Evolutionary conservation across 148 eudicot species (phyloP), one percentile per base, ranked within the genome.

Genomic region (Cornus kousa): DNA sequence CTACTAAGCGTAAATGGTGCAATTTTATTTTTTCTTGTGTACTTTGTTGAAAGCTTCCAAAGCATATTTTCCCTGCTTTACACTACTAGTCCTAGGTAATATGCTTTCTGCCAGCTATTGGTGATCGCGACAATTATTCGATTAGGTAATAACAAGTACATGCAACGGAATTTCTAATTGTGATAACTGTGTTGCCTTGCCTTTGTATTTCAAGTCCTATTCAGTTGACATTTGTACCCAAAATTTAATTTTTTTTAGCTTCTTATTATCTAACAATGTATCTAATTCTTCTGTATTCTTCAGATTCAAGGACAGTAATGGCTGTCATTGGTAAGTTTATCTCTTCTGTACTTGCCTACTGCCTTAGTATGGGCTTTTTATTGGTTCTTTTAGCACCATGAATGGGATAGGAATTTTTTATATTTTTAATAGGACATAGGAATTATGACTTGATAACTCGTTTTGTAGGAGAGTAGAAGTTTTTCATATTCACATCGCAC

Each of bases 221-320:
- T 7, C 24, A 62, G 9, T 19, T 19, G 8, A 62, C 66, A 17
- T n/a, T 62, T 19, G 22, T 62, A 17, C 24, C 9, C 59, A 13
- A n/a, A n/a, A 2, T 62, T 62, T n/a, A 2, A 2, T 62, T 62
- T 6, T 20, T 62, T 62, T 20, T n/a, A 39, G 19, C n/a, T 37
- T 32, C n/a, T 62, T 40, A 14, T 9, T 71, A 20, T 60, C 71
- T 66, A 32, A 57, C 72, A 17, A 9, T 19, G n/a, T 50, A 32
- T 75, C 50, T 76, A n/a, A 28, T 57, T 23, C 12, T 28, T 71
- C 55, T 57, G 37, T 35, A 72, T 74, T 69, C 31, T 80, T 57
- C 98, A 96, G 99, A 96, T 88, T 96, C 99, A 57, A 90, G 94
- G 85, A 96, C 99, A 9, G 99, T 96, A 77, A 96, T 96, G 99